Evolutionary conservation across 2,329 filamentous ascomycete species (phyloP).

Genomic region (Aspergillus oerlinghausenensis): DNA sequence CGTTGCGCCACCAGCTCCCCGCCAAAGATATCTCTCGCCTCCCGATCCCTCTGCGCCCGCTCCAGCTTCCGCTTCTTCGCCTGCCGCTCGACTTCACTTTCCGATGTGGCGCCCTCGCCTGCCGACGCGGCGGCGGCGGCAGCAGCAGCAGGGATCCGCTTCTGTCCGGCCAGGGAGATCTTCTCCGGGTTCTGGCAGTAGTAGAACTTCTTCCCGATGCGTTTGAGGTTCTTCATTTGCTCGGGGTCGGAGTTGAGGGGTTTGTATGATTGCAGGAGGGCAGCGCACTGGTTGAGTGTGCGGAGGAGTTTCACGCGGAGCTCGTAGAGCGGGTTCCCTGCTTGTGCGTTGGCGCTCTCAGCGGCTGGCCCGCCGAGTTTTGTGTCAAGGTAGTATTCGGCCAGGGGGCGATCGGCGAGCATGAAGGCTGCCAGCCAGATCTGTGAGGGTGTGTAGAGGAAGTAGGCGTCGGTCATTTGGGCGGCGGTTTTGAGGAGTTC

Average conservation of each 20-base stretch:
- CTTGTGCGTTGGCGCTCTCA: neutral
- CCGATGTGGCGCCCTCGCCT: conserved; percentile 25
- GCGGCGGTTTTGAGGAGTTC: conserved; percentile 73
- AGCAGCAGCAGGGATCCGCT: conserved; percentile 37
- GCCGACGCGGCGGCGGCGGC: conserved; percentile 16
- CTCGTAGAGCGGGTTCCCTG: conserved; percentile 21
- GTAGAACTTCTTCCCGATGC: conserved; percentile 47
- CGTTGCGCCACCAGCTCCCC: conserved; percentile 33
- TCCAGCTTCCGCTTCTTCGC: conserved; percentile 41
- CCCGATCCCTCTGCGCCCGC: conserved; percentile 18
- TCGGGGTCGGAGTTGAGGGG: conserved; percentile 34
- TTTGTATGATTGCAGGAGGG: conserved; percentile 37
- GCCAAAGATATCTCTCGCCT: conserved; percentile 32
- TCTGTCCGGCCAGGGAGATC: conserved; percentile 38
- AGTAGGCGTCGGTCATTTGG: conserved; percentile 90
- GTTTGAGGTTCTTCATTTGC: conserved; percentile 40
- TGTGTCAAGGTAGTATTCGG: conserved; percentile 41
- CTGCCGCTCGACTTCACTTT: conserved; percentile 33
- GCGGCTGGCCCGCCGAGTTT: conserved; percentile 33
- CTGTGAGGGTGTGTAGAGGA: conserved; percentile 90
- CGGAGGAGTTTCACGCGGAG: conserved; percentile 36
- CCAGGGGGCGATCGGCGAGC: conserved; percentile 60
- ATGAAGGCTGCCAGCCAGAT: conserved; percentile 82
- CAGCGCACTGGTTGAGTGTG: conserved; percentile 36
- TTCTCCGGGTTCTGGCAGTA: conserved; percentile 48